These are phyloP conservation scores for Myrica gale DNA, from an alignment of 306 rosid genomes.

Conservation along the genomic window DNA sequence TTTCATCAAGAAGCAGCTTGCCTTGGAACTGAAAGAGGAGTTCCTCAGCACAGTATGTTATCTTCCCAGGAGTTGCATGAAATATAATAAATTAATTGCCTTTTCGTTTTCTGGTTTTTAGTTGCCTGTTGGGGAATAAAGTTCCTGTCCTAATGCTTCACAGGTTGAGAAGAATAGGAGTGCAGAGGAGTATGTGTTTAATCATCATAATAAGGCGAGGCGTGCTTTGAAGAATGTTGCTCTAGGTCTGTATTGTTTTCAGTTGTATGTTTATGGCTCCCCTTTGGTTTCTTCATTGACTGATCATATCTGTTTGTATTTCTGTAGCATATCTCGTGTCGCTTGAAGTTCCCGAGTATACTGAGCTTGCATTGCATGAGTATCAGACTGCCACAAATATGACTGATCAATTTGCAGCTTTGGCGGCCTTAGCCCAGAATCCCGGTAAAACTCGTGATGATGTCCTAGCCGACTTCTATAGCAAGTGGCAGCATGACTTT, in stretches of 20 bases:
- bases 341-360: slow-evolving; percentile 57
- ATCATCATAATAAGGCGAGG: slow-evolving; percentile 76
- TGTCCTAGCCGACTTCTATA: slow-evolving; percentile 77
- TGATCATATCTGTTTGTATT: slow-evolving; percentile 25
- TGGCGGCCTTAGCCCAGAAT: slow-evolving; percentile 82
- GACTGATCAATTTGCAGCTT: slow-evolving; percentile 97
- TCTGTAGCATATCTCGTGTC: slow-evolving; percentile 71
- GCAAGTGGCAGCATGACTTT: slow-evolving; percentile 89
- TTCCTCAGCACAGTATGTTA: slow-evolving; percentile 59
- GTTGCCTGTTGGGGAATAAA: slow-evolving; percentile 7
- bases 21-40: slow-evolving; percentile 70
- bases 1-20: slow-evolving; percentile 87
- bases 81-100: slow-evolving; percentile 18
- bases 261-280: slow-evolving; percentile 13
- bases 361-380: slow-evolving; percentile 58
- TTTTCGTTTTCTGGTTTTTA: slow-evolving; percentile 16
- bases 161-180: slow-evolving; percentile 78
- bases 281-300: slow-evolving; percentile 20
- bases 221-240: slow-evolving; percentile 92
- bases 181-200: slow-evolving; percentile 62
- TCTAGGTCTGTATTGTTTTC: slow-evolving; percentile 54
- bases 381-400: slow-evolving; percentile 84
- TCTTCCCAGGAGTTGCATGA: slow-evolving; percentile 26
- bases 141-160: slow-evolving; percentile 21
- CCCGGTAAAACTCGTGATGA: slow-evolving; percentile 86